phyloP scores from a whole-genome alignment of 352 stramenopile species.

The Globisporangium splendens region DNA sequence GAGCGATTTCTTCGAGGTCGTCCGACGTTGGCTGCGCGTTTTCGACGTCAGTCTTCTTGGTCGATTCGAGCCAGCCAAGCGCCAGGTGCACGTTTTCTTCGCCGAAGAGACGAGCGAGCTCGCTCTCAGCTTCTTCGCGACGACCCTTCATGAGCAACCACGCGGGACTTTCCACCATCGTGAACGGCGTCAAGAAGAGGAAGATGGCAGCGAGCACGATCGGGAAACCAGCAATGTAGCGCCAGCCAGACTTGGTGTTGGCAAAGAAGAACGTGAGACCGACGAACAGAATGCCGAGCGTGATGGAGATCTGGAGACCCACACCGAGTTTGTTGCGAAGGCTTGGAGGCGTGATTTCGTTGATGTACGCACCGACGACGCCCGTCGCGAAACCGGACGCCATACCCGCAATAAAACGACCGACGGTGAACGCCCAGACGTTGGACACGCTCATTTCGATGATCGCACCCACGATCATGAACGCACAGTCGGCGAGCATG shows the following conservation, averaged over 20 bases:
- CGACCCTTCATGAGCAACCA: constrained; percentile 35
- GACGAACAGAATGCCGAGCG: constrained; percentile 40
- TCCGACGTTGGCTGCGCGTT: background rate
- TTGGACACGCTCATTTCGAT: constrained; percentile 21
- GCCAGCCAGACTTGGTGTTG: constrained; percentile 43
- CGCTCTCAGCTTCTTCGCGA: constrained; percentile 19
- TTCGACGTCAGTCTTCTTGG: constrained; percentile 2
- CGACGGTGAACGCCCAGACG: constrained; percentile 34
- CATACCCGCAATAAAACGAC: constrained; percentile 43
- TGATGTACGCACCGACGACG: constrained; percentile 35
- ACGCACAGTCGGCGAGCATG: constrained; percentile 21
- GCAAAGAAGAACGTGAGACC: constrained; percentile 48
- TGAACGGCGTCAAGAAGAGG: constrained; percentile 30
- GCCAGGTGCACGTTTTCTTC: constrained; percentile 25
- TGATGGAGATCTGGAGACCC: constrained; percentile 47
- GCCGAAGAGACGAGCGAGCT: constrained; percentile 28
- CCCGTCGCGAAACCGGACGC: constrained; percentile 32
- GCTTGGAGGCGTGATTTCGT: constrained; percentile 41
- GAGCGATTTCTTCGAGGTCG: background rate
- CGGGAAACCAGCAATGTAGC: constrained; percentile 46
- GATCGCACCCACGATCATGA: constrained; percentile 39
- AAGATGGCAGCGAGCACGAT: constrained; percentile 32
- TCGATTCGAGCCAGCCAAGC: constrained; percentile 32
- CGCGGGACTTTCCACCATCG: constrained; percentile 45
- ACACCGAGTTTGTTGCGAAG: constrained; percentile 33